These are phyloP conservation scores for Phytophthora sansomeana DNA, from an alignment of 352 stramenopile genomes.

Conservation along the genomic window DNA sequence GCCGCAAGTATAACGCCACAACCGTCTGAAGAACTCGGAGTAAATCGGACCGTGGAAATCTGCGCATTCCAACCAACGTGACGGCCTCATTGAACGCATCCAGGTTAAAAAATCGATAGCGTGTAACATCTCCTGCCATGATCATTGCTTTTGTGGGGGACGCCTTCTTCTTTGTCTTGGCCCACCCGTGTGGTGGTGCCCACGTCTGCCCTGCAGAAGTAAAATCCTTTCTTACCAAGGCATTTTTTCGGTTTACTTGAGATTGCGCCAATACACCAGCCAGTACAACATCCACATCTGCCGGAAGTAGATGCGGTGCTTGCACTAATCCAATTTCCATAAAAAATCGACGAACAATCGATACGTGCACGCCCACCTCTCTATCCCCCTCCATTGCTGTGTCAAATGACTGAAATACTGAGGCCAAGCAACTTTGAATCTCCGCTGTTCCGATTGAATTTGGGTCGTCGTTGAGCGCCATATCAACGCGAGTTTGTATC, in stretches of 20 bases:
- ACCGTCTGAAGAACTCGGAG: slow-evolving; percentile 62
- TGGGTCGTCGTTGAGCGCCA: slow-evolving; percentile 31
- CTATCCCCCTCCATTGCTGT: slow-evolving; percentile 44
- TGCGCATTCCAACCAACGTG: slow-evolving; percentile 67
- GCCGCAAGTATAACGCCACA: slow-evolving; percentile 58
- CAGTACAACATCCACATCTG: slow-evolving; percentile 77
- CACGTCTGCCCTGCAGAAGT: slow-evolving; percentile 12
- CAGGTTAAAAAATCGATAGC: slow-evolving; percentile 72
- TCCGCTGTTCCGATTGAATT: slow-evolving; percentile 32
- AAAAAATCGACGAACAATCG: slow-evolving; percentile 74
- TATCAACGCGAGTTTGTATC: slow-evolving; percentile 5
- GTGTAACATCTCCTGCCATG: slow-evolving; percentile 37
- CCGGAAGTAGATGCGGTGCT: slow-evolving; percentile 48
- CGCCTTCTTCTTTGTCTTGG: slow-evolving; percentile 24
- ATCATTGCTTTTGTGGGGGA: slow-evolving; percentile 17
- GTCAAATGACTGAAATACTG: slow-evolving; percentile 61
- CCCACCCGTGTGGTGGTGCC: slow-evolving; percentile 31
- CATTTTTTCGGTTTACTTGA: slow-evolving; percentile 60
- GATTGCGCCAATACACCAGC: slow-evolving; percentile 64
- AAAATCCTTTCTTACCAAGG: slow-evolving; percentile 67
- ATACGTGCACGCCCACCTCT: slow-evolving; percentile 62
- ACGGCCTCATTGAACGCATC: slow-evolving; percentile 78
- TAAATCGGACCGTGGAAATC: slow-evolving; percentile 64
- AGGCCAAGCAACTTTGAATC: slow-evolving; percentile 40
- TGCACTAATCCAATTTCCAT: slow-evolving; percentile 68